Evolutionary conservation across 176 grass and related monocot genomes (phyloP), one percentile per base, ranked within the genome.

Genomic region (Zoysia pacifica): DNA sequence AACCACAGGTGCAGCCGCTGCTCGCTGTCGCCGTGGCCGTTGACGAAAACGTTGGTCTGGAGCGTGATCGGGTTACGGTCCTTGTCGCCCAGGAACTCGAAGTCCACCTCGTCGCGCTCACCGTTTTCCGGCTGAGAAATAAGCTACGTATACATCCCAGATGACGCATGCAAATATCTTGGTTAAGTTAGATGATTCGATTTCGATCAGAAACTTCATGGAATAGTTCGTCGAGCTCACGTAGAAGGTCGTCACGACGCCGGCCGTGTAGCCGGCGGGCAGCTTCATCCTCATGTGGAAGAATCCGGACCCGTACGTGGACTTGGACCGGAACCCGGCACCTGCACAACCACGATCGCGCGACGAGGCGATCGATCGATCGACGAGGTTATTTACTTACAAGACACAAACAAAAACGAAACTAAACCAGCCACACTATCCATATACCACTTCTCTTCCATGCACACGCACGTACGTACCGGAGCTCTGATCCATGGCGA

Each of bases 81-180:
- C 75, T 62, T 80, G 55, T 91, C 66, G n/a, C 93, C 90, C 16
- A 93, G 44, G 88, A 97, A 93, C 87, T 97, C 93, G 8, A 93
- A 88, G 67, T 93, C 90, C 44, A 91, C 18, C 86, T 93, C 91
- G 11, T 93, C 93, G 0, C 69, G 82, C 35, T 9, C 39, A 0
- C 35, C 3, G 2, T 60, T 38, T 4, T 79, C 86, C 5, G 81
- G 48, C 48, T 88, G 81, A 46, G 81, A 88, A 6, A 60, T 44
- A 11, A 88, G 63, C 75, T 88, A 28, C 28, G 28, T 28, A 28
- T 28, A 28, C 0, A 28, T 28, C 28, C 28, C 28, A 28, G 28
- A 28, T 28, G 28, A 28, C 28, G 28, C 28, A 28, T 28, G 28
- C 28, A 28, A 28, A 28, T 28, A 28, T 28, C 28, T 28, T 28